Base-by-base conservation (phyloP, 2,329 filamentous ascomycete species). In the Alternaria alternata region DNA sequence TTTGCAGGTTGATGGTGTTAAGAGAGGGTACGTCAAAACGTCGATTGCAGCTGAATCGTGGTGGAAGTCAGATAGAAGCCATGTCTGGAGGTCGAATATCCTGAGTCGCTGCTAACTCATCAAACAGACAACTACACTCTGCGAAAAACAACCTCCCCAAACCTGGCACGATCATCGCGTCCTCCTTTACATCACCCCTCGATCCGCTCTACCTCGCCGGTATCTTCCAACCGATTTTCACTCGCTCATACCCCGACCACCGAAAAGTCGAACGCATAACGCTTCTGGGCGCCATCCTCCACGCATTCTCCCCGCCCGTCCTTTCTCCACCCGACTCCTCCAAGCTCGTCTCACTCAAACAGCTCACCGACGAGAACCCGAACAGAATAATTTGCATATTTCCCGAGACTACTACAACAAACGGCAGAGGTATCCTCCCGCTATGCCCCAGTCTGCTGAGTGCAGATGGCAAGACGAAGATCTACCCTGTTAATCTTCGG, bases 171-270 rank as follows among this genome's bases (percentile, higher is more conserved):
- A 85, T 99, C 69, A 95, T 99, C 71, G 94, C 93, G 49, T 91
- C 92, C 52, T 95, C 93, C 63, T 95, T 94, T 77, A 97, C 94
- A 34, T 96, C 92, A 9, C 95, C 95, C 8, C 87, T 99, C 76
- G 95, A 99, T 78, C 90, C 93, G 16, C 83, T 99, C 57, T 99
- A 98, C 79, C 88, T 99, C 24, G 93, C 95, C 61, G 94, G 93
- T 64, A 93, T 98, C 73, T 99, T 98, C 82, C 93, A 97, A 76
- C 95, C 95, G 3, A 86, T 99, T 76, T 98, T 99, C 81, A 96
- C 93, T 11, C 83, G 91, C 46, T 92, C 91, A 0, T 97, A 93
- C 78, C 93, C 94, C 0, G 82, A 84, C 61, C 90, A 88, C 3
- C 86, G 88, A 47, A 87, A 89, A 60, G 91, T 99, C 26, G 88